phyloP scores from a whole-genome alignment of 306 rosid genomes.

The Quercus agrifolia region DNA sequence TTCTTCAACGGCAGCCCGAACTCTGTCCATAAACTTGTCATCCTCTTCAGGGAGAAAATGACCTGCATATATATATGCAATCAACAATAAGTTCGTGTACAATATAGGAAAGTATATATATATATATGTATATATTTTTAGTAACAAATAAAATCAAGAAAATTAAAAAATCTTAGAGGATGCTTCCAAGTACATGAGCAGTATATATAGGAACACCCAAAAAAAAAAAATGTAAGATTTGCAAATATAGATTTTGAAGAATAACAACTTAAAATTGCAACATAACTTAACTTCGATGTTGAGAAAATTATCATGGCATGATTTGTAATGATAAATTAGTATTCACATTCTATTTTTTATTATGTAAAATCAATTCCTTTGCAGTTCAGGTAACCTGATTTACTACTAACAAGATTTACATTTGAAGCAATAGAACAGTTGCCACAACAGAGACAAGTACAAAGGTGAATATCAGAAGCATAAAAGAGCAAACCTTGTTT shows the following conservation, averaged over 20 bases:
- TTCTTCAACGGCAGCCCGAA: constrained; percentile 84
- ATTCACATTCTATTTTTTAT: background rate
- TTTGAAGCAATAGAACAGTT: background rate
- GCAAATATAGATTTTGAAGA: background rate
- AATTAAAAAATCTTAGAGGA: too few relatives aligned
- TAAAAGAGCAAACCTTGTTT: constrained; percentile 55
- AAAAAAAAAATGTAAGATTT: background rate
- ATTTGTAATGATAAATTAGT: background rate
- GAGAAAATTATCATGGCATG: background rate
- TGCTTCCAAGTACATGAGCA: too few relatives aligned
- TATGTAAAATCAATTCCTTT: background rate
- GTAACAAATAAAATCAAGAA: too few relatives aligned
- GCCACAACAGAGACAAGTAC: background rate
- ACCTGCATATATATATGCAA: constrained; percentile 48
- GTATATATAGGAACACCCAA: too few relatives aligned
- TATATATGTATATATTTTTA: background rate
- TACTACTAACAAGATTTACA: background rate
- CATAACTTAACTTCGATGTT: background rate
- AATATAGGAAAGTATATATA: background rate
- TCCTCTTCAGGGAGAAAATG: constrained; percentile 95
- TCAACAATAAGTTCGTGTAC: background rate
- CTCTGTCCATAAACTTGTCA: constrained; percentile 75
- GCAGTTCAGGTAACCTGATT: background rate
- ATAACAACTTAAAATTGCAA: background rate
- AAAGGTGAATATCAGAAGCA: background rate